These are phyloP conservation scores for Pythium phragmitis DNA, from an alignment of 352 stramenopile genomes.

Conservation along the genomic window DNA sequence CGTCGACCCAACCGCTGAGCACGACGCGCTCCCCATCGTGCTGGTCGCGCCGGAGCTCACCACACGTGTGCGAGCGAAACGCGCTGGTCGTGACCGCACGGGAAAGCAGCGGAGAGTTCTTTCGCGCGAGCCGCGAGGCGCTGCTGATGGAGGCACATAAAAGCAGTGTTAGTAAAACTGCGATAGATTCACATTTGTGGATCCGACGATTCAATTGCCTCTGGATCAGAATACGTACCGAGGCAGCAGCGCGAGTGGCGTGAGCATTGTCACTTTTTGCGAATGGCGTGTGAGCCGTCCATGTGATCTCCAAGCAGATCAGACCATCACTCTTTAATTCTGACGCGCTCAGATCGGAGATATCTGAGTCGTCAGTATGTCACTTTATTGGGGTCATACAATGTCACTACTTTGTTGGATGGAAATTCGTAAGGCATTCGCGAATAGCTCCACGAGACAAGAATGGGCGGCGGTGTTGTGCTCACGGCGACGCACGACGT, in stretches of 20 bases:
- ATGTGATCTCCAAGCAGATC: slow-evolving; percentile 14
- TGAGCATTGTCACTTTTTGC: slow-evolving; percentile 8
- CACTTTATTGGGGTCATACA: background rate
- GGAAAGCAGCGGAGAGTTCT: background rate
- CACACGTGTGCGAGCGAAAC: slow-evolving; percentile 76
- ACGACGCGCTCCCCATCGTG: slow-evolving; percentile 56
- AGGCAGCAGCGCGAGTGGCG: slow-evolving; percentile 24
- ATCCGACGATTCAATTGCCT: background rate
- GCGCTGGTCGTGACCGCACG: slow-evolving; percentile 28
- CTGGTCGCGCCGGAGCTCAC: slow-evolving; percentile 49
- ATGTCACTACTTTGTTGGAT: slow-evolving; percentile 27
- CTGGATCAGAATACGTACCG: slow-evolving; percentile 7
- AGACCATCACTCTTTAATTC: slow-evolving; percentile 18
- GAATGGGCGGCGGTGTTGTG: slow-evolving; percentile 56
- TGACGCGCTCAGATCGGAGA: slow-evolving; percentile 2
- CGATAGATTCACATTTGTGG: background rate
- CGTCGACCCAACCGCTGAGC: slow-evolving; percentile 81
- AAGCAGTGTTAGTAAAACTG: background rate
- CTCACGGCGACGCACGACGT: slow-evolving; percentile 35
- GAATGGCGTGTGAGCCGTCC: background rate
- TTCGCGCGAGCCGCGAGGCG: slow-evolving; percentile 11
- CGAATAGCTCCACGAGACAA: slow-evolving; percentile 24
- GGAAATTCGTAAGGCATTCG: background rate
- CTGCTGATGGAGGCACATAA: background rate
- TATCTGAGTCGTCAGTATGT: slow-evolving; percentile 13